Conservation (phyloP, 768 basidiomycete genomes). For the Royoungia palumana region DNA sequence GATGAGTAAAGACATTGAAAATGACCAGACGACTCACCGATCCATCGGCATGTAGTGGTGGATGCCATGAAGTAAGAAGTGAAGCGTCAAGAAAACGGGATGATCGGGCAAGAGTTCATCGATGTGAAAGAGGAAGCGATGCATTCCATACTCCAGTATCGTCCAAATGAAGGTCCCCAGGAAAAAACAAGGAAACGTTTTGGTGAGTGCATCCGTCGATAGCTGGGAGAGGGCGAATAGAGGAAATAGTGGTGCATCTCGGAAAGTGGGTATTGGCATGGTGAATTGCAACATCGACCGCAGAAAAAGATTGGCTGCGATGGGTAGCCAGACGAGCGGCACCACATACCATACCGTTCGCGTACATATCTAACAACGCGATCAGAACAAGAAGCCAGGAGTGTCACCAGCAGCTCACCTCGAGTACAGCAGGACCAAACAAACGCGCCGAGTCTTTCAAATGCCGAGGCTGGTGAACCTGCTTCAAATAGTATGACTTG, state of each 20-base stretch:
- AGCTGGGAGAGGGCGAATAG: conserved; percentile 45
- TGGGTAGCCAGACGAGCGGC: conserved; percentile 89
- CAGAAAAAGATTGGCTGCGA: conserved; percentile 71
- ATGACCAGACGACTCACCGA: conserved; percentile 44
- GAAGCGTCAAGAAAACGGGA: conserved; percentile 73
- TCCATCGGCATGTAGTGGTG: conserved; percentile 99
- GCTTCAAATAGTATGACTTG: conserved; percentile 93
- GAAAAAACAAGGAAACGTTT: conserved; percentile 68
- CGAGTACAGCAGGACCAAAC: conserved; percentile 78
- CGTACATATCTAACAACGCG: conserved; percentile 59
- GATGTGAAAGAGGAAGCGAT: conserved; percentile 97
- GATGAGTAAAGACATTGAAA: conserved; percentile 1
- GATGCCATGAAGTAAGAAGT: conserved; percentile 92
- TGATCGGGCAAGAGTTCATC: conserved; percentile 84
- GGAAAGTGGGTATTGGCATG: conserved; percentile 62
- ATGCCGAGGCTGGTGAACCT: conserved; percentile 96
- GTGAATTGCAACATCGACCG: conserved; percentile 84
- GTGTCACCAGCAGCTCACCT: conserved; percentile 44
- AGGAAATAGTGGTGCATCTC: conserved; percentile 53
- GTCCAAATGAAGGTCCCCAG: conserved; percentile 92
- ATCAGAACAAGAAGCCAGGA: not conserved
- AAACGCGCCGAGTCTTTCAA: conserved; percentile 78
- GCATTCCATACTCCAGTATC: conserved; percentile 85
- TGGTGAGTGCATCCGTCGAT: conserved; percentile 48
- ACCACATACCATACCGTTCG: conserved; percentile 93